Base-by-base conservation (phyloP, 148 eudicot genomes). In the Rhododendron simsii region DNA sequence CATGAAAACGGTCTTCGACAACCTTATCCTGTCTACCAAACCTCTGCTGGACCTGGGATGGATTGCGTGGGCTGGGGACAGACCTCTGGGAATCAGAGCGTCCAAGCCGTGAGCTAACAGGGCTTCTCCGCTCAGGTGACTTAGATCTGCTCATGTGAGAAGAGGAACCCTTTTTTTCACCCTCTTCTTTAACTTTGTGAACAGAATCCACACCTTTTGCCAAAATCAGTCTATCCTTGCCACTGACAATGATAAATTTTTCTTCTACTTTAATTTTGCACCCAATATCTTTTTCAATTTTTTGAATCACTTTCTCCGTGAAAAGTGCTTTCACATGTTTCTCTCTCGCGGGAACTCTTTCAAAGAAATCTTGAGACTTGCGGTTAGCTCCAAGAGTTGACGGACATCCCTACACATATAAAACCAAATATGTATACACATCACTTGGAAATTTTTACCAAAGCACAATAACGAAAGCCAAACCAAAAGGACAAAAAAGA, bases 331-430 rank as follows among this genome's bases (percentile, higher is more conserved):
- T 95, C 84, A 95, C 94, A 73, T 90, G 94, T 86, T 89, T 89
- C 45, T 98, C 99, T 90, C 99, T 93, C 50, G 98, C 98, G 44
- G 99, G 95, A 65, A 98, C 95, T 87, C 99, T 91, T 88, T 95
- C 95, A 90, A 95, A 94, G 89, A 94, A 98, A 87, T 98, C 99
- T 86, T 95, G 99, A 39, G 99, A 95, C 91, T 97, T 97, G 86
- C 98, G 98, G 86, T 89, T 94, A 71, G 97, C 96, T 85, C 99
- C 99, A 87, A 98, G 99, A 47, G 99, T 98, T 67, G 98, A 91
- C 47, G 99, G 99, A 84, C 99, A 98, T 61, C 99, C 99, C 99
- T 98, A 86, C 85, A 90, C 85, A 88, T 59, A 65, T 59, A 89
- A 44, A 85, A 81, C 81, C 69, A 45, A 79, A n/a, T n/a, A 65